phyloP scores from a whole-genome alignment of 2,329 filamentous ascomycete species.

The Mollisiaceae sp. region DNA sequence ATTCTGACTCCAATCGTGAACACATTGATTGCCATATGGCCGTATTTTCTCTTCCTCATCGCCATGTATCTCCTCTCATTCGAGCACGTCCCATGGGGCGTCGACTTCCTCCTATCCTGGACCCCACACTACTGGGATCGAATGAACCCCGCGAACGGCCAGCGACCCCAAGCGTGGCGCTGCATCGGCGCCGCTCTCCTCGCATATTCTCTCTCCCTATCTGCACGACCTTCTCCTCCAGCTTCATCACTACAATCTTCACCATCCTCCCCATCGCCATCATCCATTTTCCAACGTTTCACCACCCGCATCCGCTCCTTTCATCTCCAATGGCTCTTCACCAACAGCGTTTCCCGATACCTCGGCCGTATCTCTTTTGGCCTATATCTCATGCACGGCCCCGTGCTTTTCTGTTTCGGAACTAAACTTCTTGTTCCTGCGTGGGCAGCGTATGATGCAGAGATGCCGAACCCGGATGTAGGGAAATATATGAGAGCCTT shows the following conservation, averaged over 20 bases:
- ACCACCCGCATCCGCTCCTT: not conserved
- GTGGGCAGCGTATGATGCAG: not conserved
- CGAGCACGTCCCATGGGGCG: conserved; percentile 8
- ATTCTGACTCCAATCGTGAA: not conserved
- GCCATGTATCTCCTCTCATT: conserved; percentile 19
- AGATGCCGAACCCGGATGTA: not conserved
- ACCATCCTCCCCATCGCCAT: not conserved
- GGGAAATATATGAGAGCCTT: conserved; percentile 12
- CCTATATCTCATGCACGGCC: conserved; percentile 23
- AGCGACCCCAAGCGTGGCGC: conserved; percentile 11
- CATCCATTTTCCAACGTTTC: not conserved
- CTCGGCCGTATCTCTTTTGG: conserved; percentile 18
- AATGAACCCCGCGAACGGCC: not conserved
- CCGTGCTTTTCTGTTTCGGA: conserved; percentile 20
- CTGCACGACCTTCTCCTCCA: not conserved
- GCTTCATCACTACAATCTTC: not conserved
- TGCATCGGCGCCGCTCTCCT: conserved; percentile 15
- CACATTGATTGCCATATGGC: not conserved
- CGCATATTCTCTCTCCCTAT: conserved; percentile 12
- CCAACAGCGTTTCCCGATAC: conserved; percentile 17
- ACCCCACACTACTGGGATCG: not conserved
- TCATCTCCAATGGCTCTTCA: conserved; percentile 10
- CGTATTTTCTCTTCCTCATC: conserved; percentile 14
- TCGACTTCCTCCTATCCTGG: not conserved
- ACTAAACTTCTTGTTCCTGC: conserved; percentile 8